A percentile compares a stretch with the other conserved stretches of the same genome.
Evolutionary conservation across 768 basidiomycete genomes (phyloP).

Genomic region (Phylloporus rhodoxanthus): DNA sequence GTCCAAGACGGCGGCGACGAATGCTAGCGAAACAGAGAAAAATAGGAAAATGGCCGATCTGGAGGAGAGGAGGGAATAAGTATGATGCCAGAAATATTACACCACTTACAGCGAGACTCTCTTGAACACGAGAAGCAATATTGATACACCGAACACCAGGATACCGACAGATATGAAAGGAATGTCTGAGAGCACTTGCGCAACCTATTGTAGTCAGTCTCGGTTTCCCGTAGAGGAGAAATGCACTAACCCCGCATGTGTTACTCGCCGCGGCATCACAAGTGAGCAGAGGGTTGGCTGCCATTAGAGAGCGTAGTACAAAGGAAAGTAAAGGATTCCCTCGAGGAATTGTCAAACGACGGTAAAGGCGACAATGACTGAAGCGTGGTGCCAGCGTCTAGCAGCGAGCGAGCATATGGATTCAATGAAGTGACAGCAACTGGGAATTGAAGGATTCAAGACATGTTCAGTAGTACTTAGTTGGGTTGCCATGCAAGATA

Average conservation of each 20-base stretch:
- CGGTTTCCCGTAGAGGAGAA: background rate
- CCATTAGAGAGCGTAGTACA: constrained; percentile 16
- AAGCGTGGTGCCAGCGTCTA: background rate
- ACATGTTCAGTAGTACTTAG: background rate
- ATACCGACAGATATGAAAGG: constrained; percentile 64
- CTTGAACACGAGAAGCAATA: constrained; percentile 49
- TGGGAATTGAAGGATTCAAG: background rate
- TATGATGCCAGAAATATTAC: background rate
- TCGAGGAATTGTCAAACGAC: background rate
- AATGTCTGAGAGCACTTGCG: constrained; percentile 54
- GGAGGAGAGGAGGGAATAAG: background rate
- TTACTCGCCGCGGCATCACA: constrained; percentile 24
- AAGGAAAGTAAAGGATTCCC: background rate
- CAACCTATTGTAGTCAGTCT: constrained; percentile 37
- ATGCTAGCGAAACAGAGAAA: constrained; percentile 51
- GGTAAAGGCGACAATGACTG: background rate
- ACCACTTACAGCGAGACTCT: constrained; percentile 46
- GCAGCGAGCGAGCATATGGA: background rate
- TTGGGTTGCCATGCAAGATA: constrained; percentile 11
- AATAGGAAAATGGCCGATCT: constrained; percentile 51
- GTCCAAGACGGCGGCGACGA: constrained; percentile 59
- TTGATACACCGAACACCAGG: constrained; percentile 55
- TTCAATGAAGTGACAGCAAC: background rate
- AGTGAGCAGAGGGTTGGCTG: constrained; percentile 6
- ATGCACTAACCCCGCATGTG: constrained; percentile 39